Conservation (phyloP, 495 filamentous ascomycete species). For the Talaromyces adpressus region DNA sequence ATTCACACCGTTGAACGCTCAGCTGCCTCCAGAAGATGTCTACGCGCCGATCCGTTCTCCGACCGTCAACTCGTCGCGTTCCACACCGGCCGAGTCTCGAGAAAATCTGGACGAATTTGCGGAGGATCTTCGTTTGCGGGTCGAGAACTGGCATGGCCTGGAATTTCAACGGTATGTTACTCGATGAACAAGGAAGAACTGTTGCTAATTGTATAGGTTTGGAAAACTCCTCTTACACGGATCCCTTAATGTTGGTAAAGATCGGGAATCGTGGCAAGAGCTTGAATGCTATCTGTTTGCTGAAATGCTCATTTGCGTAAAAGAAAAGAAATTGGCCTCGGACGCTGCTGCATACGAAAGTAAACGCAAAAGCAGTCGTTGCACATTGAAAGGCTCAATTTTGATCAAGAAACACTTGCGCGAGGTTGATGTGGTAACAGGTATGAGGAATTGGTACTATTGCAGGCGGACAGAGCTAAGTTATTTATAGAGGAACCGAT, state of each 20-base stretch:
- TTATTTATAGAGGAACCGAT: constrained; percentile 62
- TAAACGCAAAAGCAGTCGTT: constrained; percentile 60
- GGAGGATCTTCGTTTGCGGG: constrained; percentile 73
- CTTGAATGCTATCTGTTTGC: constrained; percentile 95
- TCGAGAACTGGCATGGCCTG: constrained; percentile 99
- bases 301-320: constrained; percentile 99
- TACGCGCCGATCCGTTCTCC: constrained; percentile 24
- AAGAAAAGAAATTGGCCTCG: constrained; percentile 76
- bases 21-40: constrained; percentile 43
- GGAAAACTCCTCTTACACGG: constrained; percentile 90
- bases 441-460: constrained; percentile 21
- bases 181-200: background rate
- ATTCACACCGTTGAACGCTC: constrained; percentile 46
- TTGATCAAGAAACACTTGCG: constrained; percentile 98
- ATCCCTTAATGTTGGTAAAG: constrained; percentile 89
- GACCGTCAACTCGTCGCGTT: constrained; percentile 20
- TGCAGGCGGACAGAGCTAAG: constrained; percentile 3
- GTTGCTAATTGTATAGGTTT: constrained; percentile 49
- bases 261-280: constrained; percentile 96
- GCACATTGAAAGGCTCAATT: constrained; percentile 94
- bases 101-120: constrained; percentile 80
- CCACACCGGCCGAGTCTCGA: constrained; percentile 34
- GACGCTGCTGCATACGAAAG: constrained; percentile 50
- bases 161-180: constrained; percentile 73
- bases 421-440: constrained; percentile 64